Evolutionary conservation across 129 eudicot species (phyloP).

Genomic region (Flaveria bidentis): DNA sequence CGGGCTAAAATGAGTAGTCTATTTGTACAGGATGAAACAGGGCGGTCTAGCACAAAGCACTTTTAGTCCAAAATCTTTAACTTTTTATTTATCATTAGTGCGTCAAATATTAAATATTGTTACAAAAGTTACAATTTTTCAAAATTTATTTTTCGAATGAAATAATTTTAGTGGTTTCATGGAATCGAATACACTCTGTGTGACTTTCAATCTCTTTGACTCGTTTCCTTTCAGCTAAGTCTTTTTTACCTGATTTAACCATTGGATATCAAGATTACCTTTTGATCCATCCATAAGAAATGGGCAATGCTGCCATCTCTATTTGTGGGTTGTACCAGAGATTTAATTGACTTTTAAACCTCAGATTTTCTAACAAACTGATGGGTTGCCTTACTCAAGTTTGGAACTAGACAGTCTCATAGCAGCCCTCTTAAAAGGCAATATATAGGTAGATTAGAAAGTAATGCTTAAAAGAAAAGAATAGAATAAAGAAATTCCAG

Average conservation of each 20-base stretch:
- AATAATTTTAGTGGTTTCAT: neutral
- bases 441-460: neutral
- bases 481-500: neutral
- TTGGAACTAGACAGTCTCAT: too few relatives aligned
- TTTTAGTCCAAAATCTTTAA: conserved; percentile 2
- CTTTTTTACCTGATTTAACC: neutral
- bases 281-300: neutral
- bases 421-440: neutral
- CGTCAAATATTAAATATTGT: neutral
- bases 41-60: neutral
- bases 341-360: neutral
- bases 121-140: neutral
- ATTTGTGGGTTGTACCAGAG: neutral
- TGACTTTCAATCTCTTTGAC: neutral
- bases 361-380: neutral
- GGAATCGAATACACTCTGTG: neutral
- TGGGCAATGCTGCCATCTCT: neutral
- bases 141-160: neutral
- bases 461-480: neutral
- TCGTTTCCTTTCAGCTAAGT: neutral
- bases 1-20: neutral
- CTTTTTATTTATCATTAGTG: neutral
- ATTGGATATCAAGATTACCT: neutral
- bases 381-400: neutral
- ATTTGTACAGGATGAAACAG: neutral